Percentiles rank a stretch among this genome's conserved stretches.
Evolutionary conservation across 176 grass and related monocot species (phyloP).

Genomic region (Hyparrhenia diplandra): DNA sequence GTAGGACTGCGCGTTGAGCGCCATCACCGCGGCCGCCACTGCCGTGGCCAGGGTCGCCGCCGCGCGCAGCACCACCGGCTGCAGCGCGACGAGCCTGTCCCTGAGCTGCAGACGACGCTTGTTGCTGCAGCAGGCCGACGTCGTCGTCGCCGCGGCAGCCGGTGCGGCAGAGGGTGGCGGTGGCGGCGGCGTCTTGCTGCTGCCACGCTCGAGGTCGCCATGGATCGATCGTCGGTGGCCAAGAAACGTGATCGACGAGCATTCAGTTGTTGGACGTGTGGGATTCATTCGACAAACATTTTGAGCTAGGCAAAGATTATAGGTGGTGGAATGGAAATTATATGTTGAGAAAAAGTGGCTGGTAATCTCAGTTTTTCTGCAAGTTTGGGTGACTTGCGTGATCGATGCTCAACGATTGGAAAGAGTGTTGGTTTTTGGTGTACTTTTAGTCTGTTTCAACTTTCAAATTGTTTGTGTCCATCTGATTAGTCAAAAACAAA

Average conservation of each 20-base stretch:
- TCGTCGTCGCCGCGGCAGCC: accelerated
- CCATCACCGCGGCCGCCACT: constrained; percentile 61
- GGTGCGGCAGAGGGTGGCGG: neutral
- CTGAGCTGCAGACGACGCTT: constrained; percentile 11
- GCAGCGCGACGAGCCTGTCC: constrained; percentile 25
- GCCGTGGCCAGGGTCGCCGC: constrained; percentile 28
- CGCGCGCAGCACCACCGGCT: constrained; percentile 41
- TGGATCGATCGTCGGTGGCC: neutral
- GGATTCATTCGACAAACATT: neutral
- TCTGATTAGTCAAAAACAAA: neutral
- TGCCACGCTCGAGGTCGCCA: constrained; percentile 49
- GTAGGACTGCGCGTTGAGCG: constrained; percentile 61
- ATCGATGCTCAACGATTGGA: neutral
- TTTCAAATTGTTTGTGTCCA: neutral
- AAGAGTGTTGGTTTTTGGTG: neutral
- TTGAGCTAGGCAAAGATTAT: neutral
- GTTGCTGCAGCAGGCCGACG: neutral
- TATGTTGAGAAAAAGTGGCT: neutral
- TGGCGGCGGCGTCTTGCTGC: constrained; percentile 18
- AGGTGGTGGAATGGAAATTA: neutral
- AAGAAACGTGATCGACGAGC: neutral
- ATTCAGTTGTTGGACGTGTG: neutral
- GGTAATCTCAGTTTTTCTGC: neutral
- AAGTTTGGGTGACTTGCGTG: constrained; percentile 28
- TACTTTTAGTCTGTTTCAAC: neutral